Evolutionary conservation across 2,329 filamentous ascomycete species (phyloP), one percentile per base, ranked within the genome.

Genomic region (Xylariales sp.): DNA sequence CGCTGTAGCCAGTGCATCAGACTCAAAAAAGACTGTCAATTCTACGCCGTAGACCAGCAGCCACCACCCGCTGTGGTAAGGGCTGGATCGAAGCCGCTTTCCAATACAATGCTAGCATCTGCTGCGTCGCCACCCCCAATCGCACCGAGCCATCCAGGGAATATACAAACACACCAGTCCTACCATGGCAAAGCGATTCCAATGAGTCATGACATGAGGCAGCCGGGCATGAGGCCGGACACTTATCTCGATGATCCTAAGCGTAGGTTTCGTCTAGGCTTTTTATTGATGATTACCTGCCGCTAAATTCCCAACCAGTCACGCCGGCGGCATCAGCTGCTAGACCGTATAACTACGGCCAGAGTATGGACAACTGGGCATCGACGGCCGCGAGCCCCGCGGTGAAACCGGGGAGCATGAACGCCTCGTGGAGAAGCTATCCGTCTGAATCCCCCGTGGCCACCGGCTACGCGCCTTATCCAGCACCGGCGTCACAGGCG

Each of bases 1-100:
- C 90, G 94, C 71, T 98, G 95, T 81, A 89, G 91, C 71, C 97
- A 97, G 82, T 98, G 95, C 81, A 97, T 97, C 75, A 90, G 94
- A 54, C 83, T 98, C 77, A 97, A 97, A 80, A 97, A 97, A 77
- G 93, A 97, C 72, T 98, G 95, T 81, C 93, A 91, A 77, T 98
- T 97, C 81, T 92, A 90, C 74, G 93, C 94, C 0, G 94, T 97
- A 28, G 94, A 97, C 71, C 92, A 94, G 77, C 88, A 87, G 32
- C 84, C 85, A 9, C 68, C 78, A 36, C 77, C 81, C 30, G 73
- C 79, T 23, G 80, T 81, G 63, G 80, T 82, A 32, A 46, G 81
- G 81, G 64, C 80, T 82, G 46, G 85, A 56, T 64, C 69, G 49
- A 53, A 64, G 50, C 55, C 64, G 34, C 58, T 59, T 14, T 45